These are phyloP conservation scores for Cryptosporidium meleagridis DNA, from an alignment of 169 alveolate genomes.

Conservation along the genomic window DNA sequence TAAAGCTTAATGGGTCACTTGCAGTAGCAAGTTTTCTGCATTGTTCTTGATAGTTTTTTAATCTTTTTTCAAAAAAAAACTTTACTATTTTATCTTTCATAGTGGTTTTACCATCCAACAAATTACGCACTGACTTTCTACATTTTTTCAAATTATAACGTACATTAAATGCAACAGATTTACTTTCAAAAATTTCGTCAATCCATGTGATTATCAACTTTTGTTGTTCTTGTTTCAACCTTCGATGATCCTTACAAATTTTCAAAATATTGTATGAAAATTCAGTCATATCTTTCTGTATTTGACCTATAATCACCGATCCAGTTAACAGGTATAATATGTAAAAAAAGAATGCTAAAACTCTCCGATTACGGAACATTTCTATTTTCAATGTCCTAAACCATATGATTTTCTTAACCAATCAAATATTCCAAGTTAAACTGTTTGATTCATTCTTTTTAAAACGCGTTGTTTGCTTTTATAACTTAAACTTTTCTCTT, in stretches of 20 bases:
- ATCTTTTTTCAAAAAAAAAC: neutral
- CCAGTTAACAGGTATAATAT: neutral
- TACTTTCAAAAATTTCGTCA: conserved; percentile 5
- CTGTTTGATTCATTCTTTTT: neutral
- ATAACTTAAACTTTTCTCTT: neutral
- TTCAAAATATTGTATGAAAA: conserved; percentile 3
- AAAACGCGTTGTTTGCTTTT: neutral
- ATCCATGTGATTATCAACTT: conserved; percentile 1
- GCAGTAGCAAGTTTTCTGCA: neutral
- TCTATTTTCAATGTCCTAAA: neutral
- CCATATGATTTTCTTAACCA: neutral
- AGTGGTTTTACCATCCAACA: neutral
- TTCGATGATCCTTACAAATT: conserved; percentile 19
- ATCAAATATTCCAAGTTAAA: neutral
- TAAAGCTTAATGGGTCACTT: neutral
- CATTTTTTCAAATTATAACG: conserved; percentile 36
- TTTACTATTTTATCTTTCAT: neutral
- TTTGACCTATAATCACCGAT: neutral
- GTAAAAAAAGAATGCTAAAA: neutral
- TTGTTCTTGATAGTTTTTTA: neutral
- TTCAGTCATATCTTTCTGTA: neutral
- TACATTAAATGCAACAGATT: neutral
- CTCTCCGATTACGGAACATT: neutral
- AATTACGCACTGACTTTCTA: neutral
- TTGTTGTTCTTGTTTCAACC: conserved; percentile 18